phyloP scores from a whole-genome alignment of 139 green algal species.

The Chlamydomonas incerta region DNA sequence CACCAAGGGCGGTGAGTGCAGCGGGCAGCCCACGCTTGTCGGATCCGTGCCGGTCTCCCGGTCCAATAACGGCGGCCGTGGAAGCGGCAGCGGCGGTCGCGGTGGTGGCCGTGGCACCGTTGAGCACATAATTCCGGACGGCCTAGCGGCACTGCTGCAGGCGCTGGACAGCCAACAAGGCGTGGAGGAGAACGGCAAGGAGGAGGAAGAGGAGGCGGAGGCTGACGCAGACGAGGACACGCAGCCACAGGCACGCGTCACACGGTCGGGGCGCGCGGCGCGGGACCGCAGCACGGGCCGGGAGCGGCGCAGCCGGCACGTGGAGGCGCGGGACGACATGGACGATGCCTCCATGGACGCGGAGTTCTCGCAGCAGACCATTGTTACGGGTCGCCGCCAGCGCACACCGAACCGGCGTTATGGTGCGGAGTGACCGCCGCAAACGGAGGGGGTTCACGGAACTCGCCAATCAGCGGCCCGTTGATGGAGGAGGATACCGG shows the following conservation, averaged over 20 bases:
- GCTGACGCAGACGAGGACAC: not conserved
- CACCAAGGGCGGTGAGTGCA: not conserved
- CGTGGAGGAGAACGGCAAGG: not conserved
- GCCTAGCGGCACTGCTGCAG: conserved; percentile 27
- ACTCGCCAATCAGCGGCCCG: too few relatives aligned
- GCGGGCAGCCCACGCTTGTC: not conserved
- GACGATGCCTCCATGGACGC: not conserved
- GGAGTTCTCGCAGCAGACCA: not conserved
- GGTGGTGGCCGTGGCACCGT: not conserved
- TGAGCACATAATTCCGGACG: conserved; percentile 23
- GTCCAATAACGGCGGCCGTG: too few relatives aligned
- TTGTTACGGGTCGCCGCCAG: not conserved
- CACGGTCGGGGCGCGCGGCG: not conserved
- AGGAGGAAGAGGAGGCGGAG: not conserved
- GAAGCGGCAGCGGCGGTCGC: not conserved
- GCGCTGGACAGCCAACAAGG: conserved; percentile 29
- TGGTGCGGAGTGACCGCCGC: too few relatives aligned
- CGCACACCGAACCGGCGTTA: not conserved
- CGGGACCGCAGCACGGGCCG: not conserved
- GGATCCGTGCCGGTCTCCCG: not conserved
- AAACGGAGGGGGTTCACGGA: too few relatives aligned
- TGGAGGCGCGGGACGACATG: not conserved
- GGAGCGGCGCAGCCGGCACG: not conserved
- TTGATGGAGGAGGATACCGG: too few relatives aligned
- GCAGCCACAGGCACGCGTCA: not conserved